Percentiles rank a stretch among this genome's conserved stretches.
Conservation (phyloP, 106 monocot species). For the Platanthera zijinensis region DNA sequence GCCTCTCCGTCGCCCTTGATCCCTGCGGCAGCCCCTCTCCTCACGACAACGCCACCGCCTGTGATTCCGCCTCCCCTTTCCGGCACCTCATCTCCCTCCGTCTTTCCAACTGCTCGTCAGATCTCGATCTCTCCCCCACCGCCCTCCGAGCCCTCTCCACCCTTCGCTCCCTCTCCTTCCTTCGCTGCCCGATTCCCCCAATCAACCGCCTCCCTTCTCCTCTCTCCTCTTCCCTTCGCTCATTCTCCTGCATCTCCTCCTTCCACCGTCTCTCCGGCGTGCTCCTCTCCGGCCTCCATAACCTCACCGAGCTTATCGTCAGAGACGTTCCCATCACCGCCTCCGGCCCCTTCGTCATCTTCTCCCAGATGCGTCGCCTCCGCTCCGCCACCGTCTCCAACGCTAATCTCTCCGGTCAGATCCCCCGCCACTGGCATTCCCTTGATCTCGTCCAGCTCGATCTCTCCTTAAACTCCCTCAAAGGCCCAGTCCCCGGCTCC, state of each 20-base stretch:
- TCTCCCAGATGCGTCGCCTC: conserved; percentile 60
- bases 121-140: conserved; percentile 41
- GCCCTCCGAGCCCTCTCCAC: conserved; percentile 47
- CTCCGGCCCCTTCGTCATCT: conserved; percentile 33
- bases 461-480: conserved; percentile 6
- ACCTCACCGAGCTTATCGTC: conserved; percentile 66
- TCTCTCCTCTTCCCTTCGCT: conserved; percentile 24
- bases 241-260: conserved; percentile 39
- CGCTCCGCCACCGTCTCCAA: conserved; percentile 41
- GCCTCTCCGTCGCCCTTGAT: conserved; percentile 31
- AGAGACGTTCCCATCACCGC: conserved; percentile 40
- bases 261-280: conserved; percentile 40
- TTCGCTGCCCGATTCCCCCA: conserved; percentile 6
- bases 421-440: conserved; percentile 73
- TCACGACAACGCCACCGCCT: conserved; percentile 42
- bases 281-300: conserved; percentile 51
- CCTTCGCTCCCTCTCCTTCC: conserved; percentile 39
- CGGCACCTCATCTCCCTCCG: conserved; percentile 41
- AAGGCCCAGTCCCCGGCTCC: conserved; percentile 11
- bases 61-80: conserved; percentile 56
- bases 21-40: conserved; percentile 49
- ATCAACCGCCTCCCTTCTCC: conserved; percentile 1
- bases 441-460: conserved; percentile 44
- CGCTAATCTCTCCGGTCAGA: conserved; percentile 53
- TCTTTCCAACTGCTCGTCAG: conserved; percentile 68